Conservation (phyloP, 768 basidiomycete species). For the Termitomyces titanicus region DNA sequence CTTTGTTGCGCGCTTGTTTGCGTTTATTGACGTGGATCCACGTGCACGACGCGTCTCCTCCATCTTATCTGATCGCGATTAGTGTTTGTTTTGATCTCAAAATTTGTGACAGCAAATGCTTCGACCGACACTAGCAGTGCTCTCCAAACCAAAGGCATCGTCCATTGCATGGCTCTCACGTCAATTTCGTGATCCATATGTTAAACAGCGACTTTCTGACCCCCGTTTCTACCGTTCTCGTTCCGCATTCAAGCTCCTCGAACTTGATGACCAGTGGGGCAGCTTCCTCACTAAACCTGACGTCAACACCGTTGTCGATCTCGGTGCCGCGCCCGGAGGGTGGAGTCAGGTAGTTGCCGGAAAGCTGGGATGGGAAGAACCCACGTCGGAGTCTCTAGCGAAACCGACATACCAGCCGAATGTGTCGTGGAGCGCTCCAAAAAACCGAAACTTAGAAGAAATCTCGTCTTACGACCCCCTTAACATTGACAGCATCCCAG, state of each 20-base stretch:
- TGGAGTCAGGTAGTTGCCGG: conserved; percentile 86
- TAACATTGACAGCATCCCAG: conserved; percentile 31
- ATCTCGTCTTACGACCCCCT: conserved; percentile 33
- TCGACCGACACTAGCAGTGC: not conserved
- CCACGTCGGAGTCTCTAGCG: not conserved
- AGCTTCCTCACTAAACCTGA: conserved; percentile 48
- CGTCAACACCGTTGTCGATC: conserved; percentile 70
- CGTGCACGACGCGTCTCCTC: conserved; percentile 3
- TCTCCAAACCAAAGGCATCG: conserved; percentile 33
- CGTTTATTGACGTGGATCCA: conserved; percentile 32
- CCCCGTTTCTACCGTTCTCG: conserved; percentile 68
- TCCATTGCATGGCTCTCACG: conserved; percentile 64
- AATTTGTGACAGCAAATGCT: not conserved
- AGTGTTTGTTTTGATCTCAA: not conserved
- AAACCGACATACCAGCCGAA: not conserved
- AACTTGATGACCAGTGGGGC: conserved; percentile 60
- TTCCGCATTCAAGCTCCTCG: conserved; percentile 89
- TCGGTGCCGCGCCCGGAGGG: conserved; percentile 91
- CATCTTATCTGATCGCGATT: not conserved
- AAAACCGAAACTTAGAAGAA: conserved; percentile 7
- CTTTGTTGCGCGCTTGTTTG: conserved; percentile 36
- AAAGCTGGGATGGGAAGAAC: conserved; percentile 49
- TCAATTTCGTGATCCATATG: conserved; percentile 69
- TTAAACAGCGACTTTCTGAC: conserved; percentile 37
- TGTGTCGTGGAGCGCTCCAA: conserved; percentile 1